Evolutionary conservation across 1,284 basidiomycete species (phyloP).

Genomic region (Trichosporon faecale): DNA sequence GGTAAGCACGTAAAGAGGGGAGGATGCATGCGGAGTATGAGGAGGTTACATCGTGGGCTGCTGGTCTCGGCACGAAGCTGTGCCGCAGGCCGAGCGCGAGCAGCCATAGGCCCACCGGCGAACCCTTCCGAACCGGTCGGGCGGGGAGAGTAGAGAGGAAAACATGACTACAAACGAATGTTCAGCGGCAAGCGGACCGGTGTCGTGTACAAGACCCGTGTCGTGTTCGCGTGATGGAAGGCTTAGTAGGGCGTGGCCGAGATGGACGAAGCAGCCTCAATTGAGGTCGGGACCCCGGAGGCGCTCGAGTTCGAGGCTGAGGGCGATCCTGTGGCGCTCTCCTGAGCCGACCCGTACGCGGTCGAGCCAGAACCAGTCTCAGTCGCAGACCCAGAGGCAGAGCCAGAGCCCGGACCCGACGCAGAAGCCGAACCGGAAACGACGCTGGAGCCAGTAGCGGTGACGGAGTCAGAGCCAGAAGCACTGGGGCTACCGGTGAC

Average conservation of each 20-base stretch:
- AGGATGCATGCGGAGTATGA: neutral
- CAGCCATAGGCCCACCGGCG: neutral
- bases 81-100: too few species aligned
- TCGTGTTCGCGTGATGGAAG: too few species aligned
- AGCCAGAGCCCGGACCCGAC: neutral
- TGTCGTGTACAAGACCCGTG: neutral
- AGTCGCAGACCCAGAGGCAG: neutral
- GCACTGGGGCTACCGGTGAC: neutral
- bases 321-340: neutral
- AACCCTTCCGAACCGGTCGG: neutral
- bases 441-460: too few species aligned
- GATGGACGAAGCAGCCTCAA: neutral
- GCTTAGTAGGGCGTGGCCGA: neutral
- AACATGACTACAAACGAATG: neutral
- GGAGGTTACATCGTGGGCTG: neutral
- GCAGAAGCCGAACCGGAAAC: too few species aligned
- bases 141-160: neutral
- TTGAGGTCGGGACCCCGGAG: neutral
- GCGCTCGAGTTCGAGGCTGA: neutral
- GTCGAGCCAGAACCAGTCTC: neutral
- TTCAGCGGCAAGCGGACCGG: neutral
- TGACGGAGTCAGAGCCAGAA: neutral
- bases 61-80: neutral
- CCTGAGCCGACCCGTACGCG: neutral
- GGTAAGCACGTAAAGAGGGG: neutral